Evolutionary conservation across 108 stramenopile genomes (phyloP).

Genomic region (Discostella pseudostelligera): DNA sequence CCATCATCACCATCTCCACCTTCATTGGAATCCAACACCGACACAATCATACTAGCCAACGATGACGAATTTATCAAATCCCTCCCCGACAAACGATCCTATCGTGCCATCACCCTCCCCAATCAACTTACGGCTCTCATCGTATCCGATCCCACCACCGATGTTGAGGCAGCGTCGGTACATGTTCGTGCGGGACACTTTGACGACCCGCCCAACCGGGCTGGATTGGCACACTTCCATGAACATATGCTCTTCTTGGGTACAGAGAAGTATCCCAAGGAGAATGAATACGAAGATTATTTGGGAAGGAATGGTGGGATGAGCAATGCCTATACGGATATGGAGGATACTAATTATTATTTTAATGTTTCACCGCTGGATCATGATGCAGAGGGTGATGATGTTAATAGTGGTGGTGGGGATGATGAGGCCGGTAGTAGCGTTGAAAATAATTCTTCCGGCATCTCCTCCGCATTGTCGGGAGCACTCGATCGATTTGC

Average conservation of each 20-base stretch:
- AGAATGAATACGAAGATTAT: conserved; percentile 88
- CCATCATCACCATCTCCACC: not conserved
- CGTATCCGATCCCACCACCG: conserved; percentile 55
- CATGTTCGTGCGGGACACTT: conserved; percentile 89
- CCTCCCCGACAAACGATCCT: conserved; percentile 60
- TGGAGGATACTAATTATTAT: conserved; percentile 96
- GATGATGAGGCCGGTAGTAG: not conserved
- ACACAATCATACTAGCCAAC: conserved; percentile 54
- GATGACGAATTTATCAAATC: conserved; percentile 70
- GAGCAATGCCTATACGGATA: conserved; percentile 95
- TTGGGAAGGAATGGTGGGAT: conserved; percentile 85
- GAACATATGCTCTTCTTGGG: conserved; percentile 97
- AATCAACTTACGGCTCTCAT: conserved; percentile 71
- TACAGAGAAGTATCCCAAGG: conserved; percentile 91
- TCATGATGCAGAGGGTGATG: conserved; percentile 24
- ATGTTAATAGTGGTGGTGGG: not conserved
- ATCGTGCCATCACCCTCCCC: conserved; percentile 63
- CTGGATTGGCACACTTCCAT: conserved; percentile 82
- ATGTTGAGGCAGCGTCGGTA: conserved; percentile 75
- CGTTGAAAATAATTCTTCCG: conserved; percentile 2
- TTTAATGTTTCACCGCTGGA: conserved; percentile 78
- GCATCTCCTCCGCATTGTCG: conserved; percentile 60
- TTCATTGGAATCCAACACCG: not conserved
- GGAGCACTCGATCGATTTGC: conserved; percentile 94
- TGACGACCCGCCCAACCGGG: conserved; percentile 59